Percentiles rank a stretch among this genome's conserved stretches.
Conservation (phyloP, 352 stramenopile species). For the Blastocystis sp. region DNA sequence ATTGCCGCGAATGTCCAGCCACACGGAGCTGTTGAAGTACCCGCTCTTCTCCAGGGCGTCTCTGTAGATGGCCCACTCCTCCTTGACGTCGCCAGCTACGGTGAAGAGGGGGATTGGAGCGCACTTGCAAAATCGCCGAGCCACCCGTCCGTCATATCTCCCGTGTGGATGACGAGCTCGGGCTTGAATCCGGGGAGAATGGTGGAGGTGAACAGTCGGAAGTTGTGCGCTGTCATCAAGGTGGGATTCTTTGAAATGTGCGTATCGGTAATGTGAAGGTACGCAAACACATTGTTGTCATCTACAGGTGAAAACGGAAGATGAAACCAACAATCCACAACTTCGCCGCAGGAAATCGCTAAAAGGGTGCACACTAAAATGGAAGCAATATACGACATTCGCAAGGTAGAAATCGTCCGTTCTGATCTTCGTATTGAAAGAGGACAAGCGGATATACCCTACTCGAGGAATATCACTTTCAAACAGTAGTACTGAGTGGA, state of each 20-base stretch:
- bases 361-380: not conserved
- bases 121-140: conserved; percentile 7
- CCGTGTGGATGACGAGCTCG: conserved; percentile 40
- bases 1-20: conserved; percentile 57
- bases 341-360: not conserved
- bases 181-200: conserved; percentile 45
- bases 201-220: conserved; percentile 50
- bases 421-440: no score
- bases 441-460: no score
- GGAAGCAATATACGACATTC: no score
- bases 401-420: no score
- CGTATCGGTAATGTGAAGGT: conserved; percentile 57
- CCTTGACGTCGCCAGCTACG: conserved; percentile 49
- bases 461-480: no score
- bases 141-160: conserved; percentile 62
- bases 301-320: conserved; percentile 23
- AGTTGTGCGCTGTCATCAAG: conserved; percentile 27
- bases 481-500: not conserved
- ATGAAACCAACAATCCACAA: not conserved
- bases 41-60: not conserved
- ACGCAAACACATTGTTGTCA: conserved; percentile 42
- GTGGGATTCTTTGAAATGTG: conserved; percentile 22
- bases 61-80: conserved; percentile 63
- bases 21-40: conserved; percentile 59
- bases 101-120: not conserved